Percentiles rank a stretch among this genome's conserved stretches.
phyloP scores from a whole-genome alignment of 2,329 filamentous ascomycete genomes.

The Sporothrix dimorphospora region DNA sequence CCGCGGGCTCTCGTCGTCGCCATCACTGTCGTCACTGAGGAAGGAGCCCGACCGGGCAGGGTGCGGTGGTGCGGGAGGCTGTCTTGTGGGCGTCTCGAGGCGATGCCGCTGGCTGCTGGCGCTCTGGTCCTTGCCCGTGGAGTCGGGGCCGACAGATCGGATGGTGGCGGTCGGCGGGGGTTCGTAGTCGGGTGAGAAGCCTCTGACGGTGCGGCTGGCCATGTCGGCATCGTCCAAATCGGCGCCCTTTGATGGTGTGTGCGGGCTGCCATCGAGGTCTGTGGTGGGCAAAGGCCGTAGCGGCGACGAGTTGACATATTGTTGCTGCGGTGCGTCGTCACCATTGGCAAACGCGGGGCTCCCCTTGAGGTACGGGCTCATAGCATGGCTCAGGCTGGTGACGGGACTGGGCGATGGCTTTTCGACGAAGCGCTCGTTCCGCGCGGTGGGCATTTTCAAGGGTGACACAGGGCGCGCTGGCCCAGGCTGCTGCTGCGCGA shows the following conservation, averaged over 20 bases:
- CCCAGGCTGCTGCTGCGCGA: conserved; percentile 38
- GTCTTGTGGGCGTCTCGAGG: conserved; percentile 44
- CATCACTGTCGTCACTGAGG: conserved; percentile 57
- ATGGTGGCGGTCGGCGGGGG: conserved; percentile 73
- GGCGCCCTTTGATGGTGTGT: not conserved
- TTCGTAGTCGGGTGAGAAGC: conserved; percentile 77
- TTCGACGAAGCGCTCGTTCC: conserved; percentile 37
- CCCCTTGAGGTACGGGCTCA: conserved; percentile 75
- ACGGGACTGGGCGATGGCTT: conserved; percentile 62
- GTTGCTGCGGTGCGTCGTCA: not conserved
- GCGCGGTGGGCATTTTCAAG: conserved; percentile 41
- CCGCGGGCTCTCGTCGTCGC: conserved; percentile 49
- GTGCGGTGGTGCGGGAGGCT: conserved; percentile 41
- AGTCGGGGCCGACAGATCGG: conserved; percentile 59
- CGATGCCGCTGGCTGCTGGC: conserved; percentile 30
- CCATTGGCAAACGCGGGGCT: conserved; percentile 35
- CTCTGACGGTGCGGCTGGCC: conserved; percentile 50
- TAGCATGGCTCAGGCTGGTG: conserved; percentile 81
- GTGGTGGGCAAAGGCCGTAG: not conserved
- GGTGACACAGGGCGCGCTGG: conserved; percentile 45
- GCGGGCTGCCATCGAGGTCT: not conserved
- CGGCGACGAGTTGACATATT: not conserved
- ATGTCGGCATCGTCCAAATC: conserved; percentile 37
- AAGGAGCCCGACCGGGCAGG: conserved; percentile 51
- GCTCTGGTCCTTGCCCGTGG: conserved; percentile 29